phyloP scores from a whole-genome alignment of 352 stramenopile species.

The Phytophthora citricola region DNA sequence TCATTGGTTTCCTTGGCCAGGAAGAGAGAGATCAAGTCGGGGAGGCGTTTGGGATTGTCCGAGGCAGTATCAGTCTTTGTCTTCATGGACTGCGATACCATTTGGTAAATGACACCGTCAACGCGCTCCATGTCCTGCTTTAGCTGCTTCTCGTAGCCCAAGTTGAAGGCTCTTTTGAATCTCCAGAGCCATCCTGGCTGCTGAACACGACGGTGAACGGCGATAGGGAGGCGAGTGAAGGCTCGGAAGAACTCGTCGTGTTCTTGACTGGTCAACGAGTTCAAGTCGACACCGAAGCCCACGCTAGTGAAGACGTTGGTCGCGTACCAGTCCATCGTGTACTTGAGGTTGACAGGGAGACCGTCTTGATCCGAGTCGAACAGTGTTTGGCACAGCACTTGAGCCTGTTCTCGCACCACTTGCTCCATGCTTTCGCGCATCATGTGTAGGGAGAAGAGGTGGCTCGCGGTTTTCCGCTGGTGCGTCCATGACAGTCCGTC shows the following conservation, averaged over 20 bases:
- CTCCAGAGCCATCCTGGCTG: conserved; percentile 61
- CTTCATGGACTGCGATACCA: conserved; percentile 51
- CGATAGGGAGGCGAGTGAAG: conserved; percentile 42
- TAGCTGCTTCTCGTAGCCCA: conserved; percentile 48
- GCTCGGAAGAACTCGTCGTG: conserved; percentile 40
- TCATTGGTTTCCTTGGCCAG: conserved; percentile 45
- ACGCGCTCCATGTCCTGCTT: conserved; percentile 42
- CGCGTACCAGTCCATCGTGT: conserved; percentile 54
- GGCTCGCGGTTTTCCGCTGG: conserved; percentile 83
- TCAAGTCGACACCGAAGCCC: conserved; percentile 65
- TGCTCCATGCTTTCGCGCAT: conserved; percentile 60
- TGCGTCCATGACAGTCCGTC: conserved; percentile 72
- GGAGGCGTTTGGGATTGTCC: conserved; percentile 5
- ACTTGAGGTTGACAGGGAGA: conserved; percentile 39
- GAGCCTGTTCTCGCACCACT: conserved; percentile 47
- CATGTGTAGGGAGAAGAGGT: conserved; percentile 84
- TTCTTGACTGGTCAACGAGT: conserved; percentile 37
- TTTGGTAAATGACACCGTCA: conserved; percentile 49
- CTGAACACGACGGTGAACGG: conserved; percentile 49
- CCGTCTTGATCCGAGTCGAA: conserved; percentile 5
- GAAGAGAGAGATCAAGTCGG: conserved; percentile 53
- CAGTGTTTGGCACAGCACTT: conserved; percentile 40
- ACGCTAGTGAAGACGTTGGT: conserved; percentile 79
- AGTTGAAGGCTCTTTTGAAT: conserved; percentile 35
- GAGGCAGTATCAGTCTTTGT: conserved; percentile 23